These are phyloP conservation scores for Camellia oleifera DNA, from an alignment of 179 eudicot species.

Conservation along the genomic window DNA sequence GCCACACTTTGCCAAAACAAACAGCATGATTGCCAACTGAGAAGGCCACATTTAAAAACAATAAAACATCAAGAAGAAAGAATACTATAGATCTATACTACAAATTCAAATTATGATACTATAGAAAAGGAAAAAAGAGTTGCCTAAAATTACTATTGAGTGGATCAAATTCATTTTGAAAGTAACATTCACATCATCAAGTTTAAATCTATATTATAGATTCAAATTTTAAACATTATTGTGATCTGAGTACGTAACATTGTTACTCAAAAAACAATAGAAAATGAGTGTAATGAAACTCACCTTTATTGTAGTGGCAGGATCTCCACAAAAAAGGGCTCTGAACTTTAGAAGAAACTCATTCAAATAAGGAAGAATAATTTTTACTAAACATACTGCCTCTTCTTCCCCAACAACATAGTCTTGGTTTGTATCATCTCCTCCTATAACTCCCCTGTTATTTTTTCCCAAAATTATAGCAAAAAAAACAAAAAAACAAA, in stretches of 20 bases:
- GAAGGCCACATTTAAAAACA: slow-evolving; percentile 18
- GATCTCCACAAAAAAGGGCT: slow-evolving; percentile 76
- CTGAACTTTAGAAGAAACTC: slow-evolving; percentile 55
- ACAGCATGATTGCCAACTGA: slow-evolving; percentile 73
- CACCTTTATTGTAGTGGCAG: slow-evolving; percentile 79
- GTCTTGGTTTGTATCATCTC: slow-evolving; percentile 21
- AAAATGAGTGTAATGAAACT: not conserved
- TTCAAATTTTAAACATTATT: too few relatives aligned
- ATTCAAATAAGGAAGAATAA: slow-evolving; percentile 65
- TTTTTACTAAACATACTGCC: slow-evolving; percentile 57
- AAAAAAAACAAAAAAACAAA: not conserved
- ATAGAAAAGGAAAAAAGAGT: too few relatives aligned
- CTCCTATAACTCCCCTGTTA: slow-evolving; percentile 37
- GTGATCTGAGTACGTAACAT: too few relatives aligned
- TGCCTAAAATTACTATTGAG: too few relatives aligned
- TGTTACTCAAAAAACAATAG: not conserved
- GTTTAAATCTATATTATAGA: too few relatives aligned
- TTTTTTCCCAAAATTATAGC: not conserved
- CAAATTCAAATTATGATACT: too few relatives aligned
- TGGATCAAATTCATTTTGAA: not conserved
- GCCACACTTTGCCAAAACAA: slow-evolving; percentile 72
- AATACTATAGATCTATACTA: too few relatives aligned
- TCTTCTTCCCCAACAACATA: slow-evolving; percentile 71
- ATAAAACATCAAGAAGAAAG: not conserved
- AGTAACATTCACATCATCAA: too few relatives aligned